phyloP scores from a whole-genome alignment of 768 basidiomycete genomes.

The Floccularia luteovirens region DNA sequence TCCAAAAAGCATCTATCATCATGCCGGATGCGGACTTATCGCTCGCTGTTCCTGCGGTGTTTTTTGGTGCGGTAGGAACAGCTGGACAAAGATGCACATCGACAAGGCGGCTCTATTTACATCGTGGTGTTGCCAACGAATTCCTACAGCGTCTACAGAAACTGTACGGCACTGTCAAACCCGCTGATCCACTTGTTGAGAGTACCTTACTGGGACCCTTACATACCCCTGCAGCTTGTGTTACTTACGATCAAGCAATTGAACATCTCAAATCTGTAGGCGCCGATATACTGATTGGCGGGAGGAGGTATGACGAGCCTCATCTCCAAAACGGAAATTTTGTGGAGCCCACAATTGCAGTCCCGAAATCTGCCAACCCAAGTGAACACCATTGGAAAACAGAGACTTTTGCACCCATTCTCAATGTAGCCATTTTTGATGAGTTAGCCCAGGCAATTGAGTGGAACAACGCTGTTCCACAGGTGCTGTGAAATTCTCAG shows the following conservation, averaged over 20 bases:
- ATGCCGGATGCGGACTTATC: constrained; percentile 91
- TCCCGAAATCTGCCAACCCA: constrained; percentile 51
- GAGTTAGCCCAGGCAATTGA: constrained; percentile 79
- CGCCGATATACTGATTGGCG: constrained; percentile 76
- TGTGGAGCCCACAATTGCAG: constrained; percentile 81
- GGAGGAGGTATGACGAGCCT: constrained; percentile 41
- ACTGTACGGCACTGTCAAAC: constrained; percentile 63
- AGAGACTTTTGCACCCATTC: constrained; percentile 85
- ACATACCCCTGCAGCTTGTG: constrained; percentile 65
- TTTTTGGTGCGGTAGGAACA: constrained; percentile 89
- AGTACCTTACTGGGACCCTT: constrained; percentile 81
- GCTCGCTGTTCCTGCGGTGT: constrained; percentile 84
- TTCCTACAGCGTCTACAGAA: constrained; percentile 72
- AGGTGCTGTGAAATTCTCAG: constrained; percentile 27
- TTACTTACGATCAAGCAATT: constrained; percentile 56
- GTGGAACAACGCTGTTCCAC: constrained; percentile 88
- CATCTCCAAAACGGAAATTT: constrained; percentile 71
- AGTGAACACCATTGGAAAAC: constrained; percentile 61
- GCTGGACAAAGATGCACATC: constrained; percentile 81
- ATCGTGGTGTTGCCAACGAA: constrained; percentile 65
- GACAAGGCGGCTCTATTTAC: constrained; percentile 85
- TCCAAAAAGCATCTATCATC: constrained; percentile 83
- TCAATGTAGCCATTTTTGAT: constrained; percentile 83
- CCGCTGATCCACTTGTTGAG: constrained; percentile 79
- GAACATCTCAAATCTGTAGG: constrained; percentile 52